phyloP scores from a whole-genome alignment of 2,329 filamentous ascomycete genomes.

The Sordariomycetes sp. region DNA sequence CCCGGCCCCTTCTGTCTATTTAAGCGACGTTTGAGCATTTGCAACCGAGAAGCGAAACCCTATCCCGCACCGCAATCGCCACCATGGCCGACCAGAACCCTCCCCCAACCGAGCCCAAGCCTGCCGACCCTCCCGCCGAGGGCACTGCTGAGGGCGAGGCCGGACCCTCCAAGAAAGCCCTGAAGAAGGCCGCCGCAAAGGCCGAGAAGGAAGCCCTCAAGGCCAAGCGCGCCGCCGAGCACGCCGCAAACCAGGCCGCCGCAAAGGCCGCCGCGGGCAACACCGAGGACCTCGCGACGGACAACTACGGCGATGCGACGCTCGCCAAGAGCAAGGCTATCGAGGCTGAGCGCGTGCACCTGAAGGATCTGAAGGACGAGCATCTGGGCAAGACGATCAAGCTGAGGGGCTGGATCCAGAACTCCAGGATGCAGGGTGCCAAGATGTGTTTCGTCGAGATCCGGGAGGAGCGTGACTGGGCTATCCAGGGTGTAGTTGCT shows the following conservation, averaged over 20 bases:
- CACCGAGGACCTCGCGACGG: conserved; percentile 59
- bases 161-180: conserved; percentile 62
- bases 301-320: conserved; percentile 70
- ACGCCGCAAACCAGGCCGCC: conserved; percentile 62
- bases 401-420: conserved; percentile 76
- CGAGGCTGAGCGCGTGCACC: conserved; percentile 46
- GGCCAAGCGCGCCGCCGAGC: conserved; percentile 61
- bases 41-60: too few species aligned
- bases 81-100: conserved; percentile 3
- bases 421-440: conserved; percentile 70
- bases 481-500: conserved; percentile 68
- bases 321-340: conserved; percentile 43
- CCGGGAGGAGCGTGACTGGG: conserved; percentile 60
- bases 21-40: too few species aligned
- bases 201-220: conserved; percentile 84
- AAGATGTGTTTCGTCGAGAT: conserved; percentile 84
- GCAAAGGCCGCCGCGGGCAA: conserved; percentile 57
- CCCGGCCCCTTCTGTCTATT: too few species aligned
- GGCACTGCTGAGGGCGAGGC: conserved; percentile 9
- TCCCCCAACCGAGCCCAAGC: conserved; percentile 1
- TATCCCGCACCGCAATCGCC: not conserved
- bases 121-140: not conserved
- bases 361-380: conserved; percentile 55
- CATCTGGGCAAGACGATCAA: conserved; percentile 63
- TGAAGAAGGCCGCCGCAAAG: conserved; percentile 79